Conservation (phyloP, 2,329 filamentous ascomycete species). For the Ophiostoma piceae region DNA sequence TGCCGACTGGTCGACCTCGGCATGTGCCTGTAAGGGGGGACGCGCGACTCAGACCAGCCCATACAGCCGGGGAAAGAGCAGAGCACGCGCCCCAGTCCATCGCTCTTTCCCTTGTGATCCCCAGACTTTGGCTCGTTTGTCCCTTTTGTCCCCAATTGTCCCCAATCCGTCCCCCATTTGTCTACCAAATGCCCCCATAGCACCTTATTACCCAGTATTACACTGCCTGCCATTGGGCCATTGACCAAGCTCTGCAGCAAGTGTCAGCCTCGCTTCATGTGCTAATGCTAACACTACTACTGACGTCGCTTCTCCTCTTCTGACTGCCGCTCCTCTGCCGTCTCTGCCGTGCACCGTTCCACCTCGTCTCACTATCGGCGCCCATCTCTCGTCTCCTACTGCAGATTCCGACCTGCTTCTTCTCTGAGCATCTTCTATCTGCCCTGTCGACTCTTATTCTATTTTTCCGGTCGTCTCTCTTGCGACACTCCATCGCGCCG, state of each 20-base stretch:
- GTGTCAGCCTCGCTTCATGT: slow-evolving; percentile 14
- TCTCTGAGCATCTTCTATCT: not conserved
- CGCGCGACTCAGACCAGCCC: not conserved
- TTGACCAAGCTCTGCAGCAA: not conserved
- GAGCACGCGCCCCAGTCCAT: slow-evolving; percentile 10
- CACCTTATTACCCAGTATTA: not conserved
- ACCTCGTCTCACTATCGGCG: not conserved
- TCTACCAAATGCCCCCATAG: not conserved
- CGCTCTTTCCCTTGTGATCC: slow-evolving; percentile 20
- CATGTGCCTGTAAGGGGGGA: slow-evolving; percentile 20
- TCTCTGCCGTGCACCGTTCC: not conserved
- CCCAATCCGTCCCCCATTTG: not conserved
- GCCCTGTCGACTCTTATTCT: not conserved
- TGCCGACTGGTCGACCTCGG: slow-evolving; percentile 20
- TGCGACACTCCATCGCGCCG: not conserved
- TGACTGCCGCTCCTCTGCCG: no score
- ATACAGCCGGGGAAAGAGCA: not conserved
- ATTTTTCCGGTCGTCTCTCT: slow-evolving; percentile 14
- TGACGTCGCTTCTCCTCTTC: not conserved
- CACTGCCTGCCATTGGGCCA: not conserved
- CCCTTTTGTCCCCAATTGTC: not conserved
- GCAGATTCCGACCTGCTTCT: not conserved
- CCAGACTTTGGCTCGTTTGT: not conserved
- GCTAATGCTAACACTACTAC: not conserved
- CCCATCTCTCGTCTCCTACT: not conserved